Conservation (phyloP, 768 basidiomycete genomes). For the Lyophyllum atratum region DNA sequence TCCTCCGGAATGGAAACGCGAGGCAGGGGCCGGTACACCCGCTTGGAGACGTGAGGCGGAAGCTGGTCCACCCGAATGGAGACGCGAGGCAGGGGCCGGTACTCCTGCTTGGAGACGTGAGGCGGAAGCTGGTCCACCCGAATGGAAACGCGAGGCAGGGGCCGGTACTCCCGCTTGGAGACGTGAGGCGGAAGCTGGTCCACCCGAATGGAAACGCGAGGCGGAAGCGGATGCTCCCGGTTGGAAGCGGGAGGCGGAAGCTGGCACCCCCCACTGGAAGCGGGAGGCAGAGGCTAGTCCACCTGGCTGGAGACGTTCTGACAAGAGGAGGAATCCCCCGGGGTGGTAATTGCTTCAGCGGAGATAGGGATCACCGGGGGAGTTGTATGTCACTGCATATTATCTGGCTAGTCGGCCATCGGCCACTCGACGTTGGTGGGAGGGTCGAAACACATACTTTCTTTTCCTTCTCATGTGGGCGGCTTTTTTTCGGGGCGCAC, state of each 20-base stretch:
- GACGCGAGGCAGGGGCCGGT: neutral
- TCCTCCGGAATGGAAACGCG: constrained; percentile 18
- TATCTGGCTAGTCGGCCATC: constrained; percentile 1
- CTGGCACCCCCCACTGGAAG: constrained; percentile 15
- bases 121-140: neutral
- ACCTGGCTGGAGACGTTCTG: constrained; percentile 18
- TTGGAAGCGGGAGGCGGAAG: constrained; percentile 6
- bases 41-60: constrained; percentile 20
- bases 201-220: constrained; percentile 10
- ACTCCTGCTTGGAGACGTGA: constrained; percentile 21
- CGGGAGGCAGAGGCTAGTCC: constrained; percentile 12
- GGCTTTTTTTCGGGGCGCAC: neutral
- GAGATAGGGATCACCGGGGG: neutral
- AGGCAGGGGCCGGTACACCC: constrained; percentile 11
- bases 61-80: neutral
- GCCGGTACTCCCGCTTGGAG: constrained; percentile 8
- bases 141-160: neutral
- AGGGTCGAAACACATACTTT: neutral
- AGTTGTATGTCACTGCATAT: neutral
- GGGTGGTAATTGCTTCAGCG: neutral
- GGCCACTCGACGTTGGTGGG: neutral
- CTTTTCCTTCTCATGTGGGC: neutral
- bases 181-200: constrained; percentile 3
- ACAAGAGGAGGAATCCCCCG: neutral
- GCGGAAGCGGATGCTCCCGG: constrained; percentile 5